Evolutionary conservation across 2,329 filamentous ascomycete species (phyloP), one percentile per base, ranked within the genome.

Genomic region (Fusarium tanahbumbuense): DNA sequence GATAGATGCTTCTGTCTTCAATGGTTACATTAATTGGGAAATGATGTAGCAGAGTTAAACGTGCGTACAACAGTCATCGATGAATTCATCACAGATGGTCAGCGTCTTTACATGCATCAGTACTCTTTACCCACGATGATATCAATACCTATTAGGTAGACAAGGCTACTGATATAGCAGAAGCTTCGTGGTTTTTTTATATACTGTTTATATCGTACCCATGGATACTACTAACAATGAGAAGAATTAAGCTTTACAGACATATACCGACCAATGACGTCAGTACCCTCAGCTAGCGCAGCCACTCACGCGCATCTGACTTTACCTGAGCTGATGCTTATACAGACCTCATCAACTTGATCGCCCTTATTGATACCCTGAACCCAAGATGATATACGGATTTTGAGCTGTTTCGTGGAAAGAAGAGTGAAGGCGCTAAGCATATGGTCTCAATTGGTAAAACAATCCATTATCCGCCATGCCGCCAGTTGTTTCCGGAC

Each of bases 401-500:
- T n/a, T 12, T 12, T 37, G 34, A n/a, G 34, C 18, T 37, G 10
- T 37, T n/a, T 11, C 34, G 6, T 37, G 18, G 18, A 37, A 37
- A n/a, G 6, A n/a, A n/a, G 34, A 37, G 34, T n/a, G 10, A 37
- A 37, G 6, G 18, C 6, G 18, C 18, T n/a, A 12, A 37, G 34
- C 6, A 12, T 6, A n/a, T 12, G 34, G 34, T 37, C 6, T 37
- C 34, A 12, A 37, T 37, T 11, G 34, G 18, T 10, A 37, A 37
- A n/a, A n/a, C 7, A 37, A 12, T n/a, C 6, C 34, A 37, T 37
- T n/a, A 37, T 10, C 34, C 18, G 34, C 34, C 34, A 37, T 37
- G 34, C 34, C 34, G 34, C 34, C 54, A 23, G 48, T 53, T 20
- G 37, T 47, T n/a, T 58, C 54, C 7, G 46, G 54, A 44, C 59